phyloP scores from a whole-genome alignment of 495 filamentous ascomycete species.

The Xylaria venustula region DNA sequence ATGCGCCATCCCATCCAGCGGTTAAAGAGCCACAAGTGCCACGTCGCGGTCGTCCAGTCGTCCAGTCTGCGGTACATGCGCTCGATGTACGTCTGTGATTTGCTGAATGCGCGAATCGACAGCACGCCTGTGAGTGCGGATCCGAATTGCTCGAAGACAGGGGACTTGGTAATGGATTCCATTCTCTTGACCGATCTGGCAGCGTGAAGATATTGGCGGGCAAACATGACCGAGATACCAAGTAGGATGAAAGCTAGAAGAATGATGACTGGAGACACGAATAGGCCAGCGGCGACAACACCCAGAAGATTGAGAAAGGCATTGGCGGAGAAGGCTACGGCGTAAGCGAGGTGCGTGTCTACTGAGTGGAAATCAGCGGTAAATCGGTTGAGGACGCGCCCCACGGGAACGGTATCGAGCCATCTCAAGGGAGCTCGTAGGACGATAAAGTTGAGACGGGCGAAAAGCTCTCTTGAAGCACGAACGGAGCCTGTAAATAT shows the following conservation, averaged over 20 bases:
- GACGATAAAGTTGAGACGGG: conserved; percentile 60
- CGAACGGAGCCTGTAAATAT: conserved; percentile 58
- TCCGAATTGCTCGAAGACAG: conserved; percentile 75
- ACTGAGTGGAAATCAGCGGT: conserved; percentile 73
- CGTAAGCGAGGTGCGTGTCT: conserved; percentile 62
- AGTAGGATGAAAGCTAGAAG: conserved; percentile 56
- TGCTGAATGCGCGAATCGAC: conserved; percentile 75
- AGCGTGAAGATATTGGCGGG: conserved; percentile 59
- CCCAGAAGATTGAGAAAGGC: conserved; percentile 54
- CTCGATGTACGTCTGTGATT: conserved; percentile 59
- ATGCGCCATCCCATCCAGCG: conserved; percentile 75
- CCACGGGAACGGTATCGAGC: conserved; percentile 79
- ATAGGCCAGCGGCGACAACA: conserved; percentile 57
- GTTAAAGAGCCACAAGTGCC: conserved; percentile 69
- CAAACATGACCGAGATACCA: conserved; percentile 54
- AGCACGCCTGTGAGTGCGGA: conserved; percentile 67
- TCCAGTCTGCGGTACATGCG: conserved; percentile 68
- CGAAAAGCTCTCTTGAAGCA: conserved; percentile 66
- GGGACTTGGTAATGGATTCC: conserved; percentile 69
- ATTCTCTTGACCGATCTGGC: conserved; percentile 76
- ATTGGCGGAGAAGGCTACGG: conserved; percentile 55
- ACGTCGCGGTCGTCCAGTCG: conserved; percentile 58
- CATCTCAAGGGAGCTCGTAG: conserved; percentile 71
- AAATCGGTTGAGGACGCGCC: conserved; percentile 77
- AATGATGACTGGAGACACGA: conserved; percentile 63